Evolutionary conservation across 2,329 filamentous ascomycete genomes (phyloP).

Genomic region (Dactylellina cionopaga): DNA sequence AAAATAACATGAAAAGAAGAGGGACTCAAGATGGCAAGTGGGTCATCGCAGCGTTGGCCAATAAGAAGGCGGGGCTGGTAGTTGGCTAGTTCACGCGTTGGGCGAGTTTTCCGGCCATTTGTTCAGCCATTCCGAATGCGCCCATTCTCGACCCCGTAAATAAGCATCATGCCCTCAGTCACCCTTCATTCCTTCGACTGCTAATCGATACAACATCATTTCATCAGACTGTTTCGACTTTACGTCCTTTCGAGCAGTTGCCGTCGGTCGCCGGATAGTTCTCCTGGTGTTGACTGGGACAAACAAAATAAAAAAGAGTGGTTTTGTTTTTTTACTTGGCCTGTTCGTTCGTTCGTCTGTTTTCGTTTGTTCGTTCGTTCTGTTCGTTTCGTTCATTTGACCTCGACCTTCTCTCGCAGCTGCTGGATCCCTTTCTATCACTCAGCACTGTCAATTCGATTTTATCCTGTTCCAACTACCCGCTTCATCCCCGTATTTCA

Average conservation of each 20-base stretch:
- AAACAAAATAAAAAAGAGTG: slow-evolving; percentile 28
- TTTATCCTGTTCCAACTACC: not conserved
- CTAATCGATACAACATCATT: not conserved
- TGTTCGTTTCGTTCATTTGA: slow-evolving; percentile 12
- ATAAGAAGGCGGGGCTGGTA: not conserved
- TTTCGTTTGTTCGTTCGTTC: too few species aligned
- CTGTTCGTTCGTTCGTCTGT: too few species aligned
- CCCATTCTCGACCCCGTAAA: not conserved
- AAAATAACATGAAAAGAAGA: not conserved
- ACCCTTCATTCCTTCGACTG: not conserved
- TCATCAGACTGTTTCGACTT: not conserved
- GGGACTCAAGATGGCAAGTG: slow-evolving; percentile 1
- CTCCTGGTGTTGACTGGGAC: slow-evolving; percentile 8
- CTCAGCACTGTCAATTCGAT: not conserved
- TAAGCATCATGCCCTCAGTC: not conserved
- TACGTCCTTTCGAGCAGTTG: too few species aligned
- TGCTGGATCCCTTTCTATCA: not conserved
- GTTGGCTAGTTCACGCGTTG: slow-evolving; percentile 6
- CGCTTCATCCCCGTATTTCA: slow-evolving; percentile 1
- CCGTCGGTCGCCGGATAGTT: slow-evolving; percentile 10
- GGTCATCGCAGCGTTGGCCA: not conserved
- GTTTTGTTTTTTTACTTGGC: too few species aligned
- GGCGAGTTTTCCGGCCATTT: not conserved
- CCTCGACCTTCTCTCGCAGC: slow-evolving; percentile 4
- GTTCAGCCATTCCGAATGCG: not conserved